Base-by-base conservation (phyloP, 768 basidiomycete genomes). In the Collybia nuda region DNA sequence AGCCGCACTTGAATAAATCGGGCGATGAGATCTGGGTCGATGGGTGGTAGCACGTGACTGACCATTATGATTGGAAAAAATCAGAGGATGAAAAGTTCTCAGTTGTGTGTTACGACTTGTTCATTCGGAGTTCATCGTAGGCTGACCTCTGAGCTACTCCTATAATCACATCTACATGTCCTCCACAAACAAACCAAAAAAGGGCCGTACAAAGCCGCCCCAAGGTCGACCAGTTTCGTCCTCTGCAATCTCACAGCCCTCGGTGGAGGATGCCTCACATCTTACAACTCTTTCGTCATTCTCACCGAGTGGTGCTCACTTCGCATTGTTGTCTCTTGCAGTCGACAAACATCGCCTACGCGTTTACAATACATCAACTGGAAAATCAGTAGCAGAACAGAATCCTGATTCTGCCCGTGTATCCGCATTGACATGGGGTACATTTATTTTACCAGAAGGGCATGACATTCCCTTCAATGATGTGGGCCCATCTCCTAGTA, bases 281-380 rank as follows among this genome's bases (percentile, higher is more conserved):
- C 59, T 74, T 21, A 63, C 72, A 11, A 60, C 70, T 17, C 66
- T 83, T 21, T 84, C 79, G 11, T 70, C 82, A 6, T 88, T 87
- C 68, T 87, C 85, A 7, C 75, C 77, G 5, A 69, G 74, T 50
- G 80, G 77, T 47, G 67, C 71, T 47, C 67, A 80, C 32, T 86
- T 86, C 59, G 84, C 80, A 1, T 76, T 82, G 46, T 65, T 85
- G 23, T 84, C 84, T 8, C 74, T 87, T 19, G 78, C 85, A 2
- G 75, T 88, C 45, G 85, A 88, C 74, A 88, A 85, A 65, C 85
- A 88, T 61, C 78, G 84, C 40, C 67, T 87, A 49, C 82, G 84
- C 58, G 72, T 87, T 35, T 85, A 84, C 63, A 77, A 85, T 62
- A 78, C 81, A 7, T 56, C 71, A 6, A 73, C 80, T n/a, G 77